A percentile compares a stretch with the other conserved stretches of the same genome.
Conservation (phyloP, 2,329 filamentous ascomycete species). For the Hawksworthiomyces lignivorus region DNA sequence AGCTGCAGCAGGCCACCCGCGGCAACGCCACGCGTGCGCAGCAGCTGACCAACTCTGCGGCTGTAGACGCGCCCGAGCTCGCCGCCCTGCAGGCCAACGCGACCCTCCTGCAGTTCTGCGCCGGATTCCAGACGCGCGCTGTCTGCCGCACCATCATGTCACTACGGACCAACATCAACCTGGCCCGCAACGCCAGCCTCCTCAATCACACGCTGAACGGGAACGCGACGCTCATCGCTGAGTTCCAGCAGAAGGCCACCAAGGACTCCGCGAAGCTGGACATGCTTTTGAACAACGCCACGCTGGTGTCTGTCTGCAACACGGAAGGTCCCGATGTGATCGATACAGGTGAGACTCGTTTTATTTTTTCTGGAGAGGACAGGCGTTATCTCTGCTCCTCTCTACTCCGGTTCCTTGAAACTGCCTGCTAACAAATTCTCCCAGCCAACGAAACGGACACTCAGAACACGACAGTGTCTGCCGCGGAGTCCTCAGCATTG, state of each 20-base stretch:
- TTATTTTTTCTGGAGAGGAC: too few relatives aligned
- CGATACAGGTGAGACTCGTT: not conserved
- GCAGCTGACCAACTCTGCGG: slow-evolving; percentile 18
- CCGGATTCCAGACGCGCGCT: slow-evolving; percentile 12
- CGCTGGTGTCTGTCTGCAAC: slow-evolving; percentile 19
- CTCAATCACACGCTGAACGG: slow-evolving; percentile 26
- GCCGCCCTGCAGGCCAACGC: slow-evolving; percentile 18
- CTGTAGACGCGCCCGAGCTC: slow-evolving; percentile 16
- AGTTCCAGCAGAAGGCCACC: slow-evolving; percentile 25
- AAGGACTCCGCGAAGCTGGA: slow-evolving; percentile 21
- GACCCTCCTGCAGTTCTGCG: slow-evolving; percentile 19
- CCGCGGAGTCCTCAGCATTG: not conserved
- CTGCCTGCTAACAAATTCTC: not conserved
- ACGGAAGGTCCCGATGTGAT: not conserved
- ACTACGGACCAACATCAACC: slow-evolving; percentile 16
- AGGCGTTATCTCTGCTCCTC: not conserved
- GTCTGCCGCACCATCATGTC: slow-evolving; percentile 15
- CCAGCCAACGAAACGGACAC: not conserved
- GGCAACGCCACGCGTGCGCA: slow-evolving; percentile 24
- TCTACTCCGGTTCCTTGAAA: too few relatives aligned
- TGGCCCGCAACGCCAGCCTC: slow-evolving; percentile 23
- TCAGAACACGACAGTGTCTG: not conserved
- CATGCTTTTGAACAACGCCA: slow-evolving; percentile 26
- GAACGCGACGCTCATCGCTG: slow-evolving; percentile 27
- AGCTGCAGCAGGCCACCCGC: slow-evolving; percentile 17